A percentile compares a stretch with the other conserved stretches of the same genome.
Conservation (phyloP, 2,329 filamentous ascomycete genomes). For the Ceratocystis lukuohia region DNA sequence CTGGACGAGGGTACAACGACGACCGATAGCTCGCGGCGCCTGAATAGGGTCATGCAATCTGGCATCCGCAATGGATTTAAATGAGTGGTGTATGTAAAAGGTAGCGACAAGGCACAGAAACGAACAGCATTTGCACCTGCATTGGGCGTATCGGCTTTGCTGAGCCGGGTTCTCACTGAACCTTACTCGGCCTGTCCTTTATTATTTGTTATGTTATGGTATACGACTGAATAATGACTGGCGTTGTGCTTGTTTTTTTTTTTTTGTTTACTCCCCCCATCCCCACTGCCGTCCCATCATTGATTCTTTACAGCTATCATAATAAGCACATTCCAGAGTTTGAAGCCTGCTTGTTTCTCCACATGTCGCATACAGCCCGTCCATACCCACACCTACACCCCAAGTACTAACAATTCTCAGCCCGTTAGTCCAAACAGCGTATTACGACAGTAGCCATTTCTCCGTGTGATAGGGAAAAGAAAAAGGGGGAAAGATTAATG, state of each 20-base stretch:
- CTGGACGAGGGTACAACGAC: constrained; percentile 1
- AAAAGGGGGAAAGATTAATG: no score
- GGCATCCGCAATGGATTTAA: background rate
- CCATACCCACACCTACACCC: no score
- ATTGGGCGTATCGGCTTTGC: background rate
- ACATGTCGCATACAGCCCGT: no score
- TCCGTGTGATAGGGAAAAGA: no score
- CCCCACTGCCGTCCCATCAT: no score
- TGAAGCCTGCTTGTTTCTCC: no score
- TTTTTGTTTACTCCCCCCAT: background rate
- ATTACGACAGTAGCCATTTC: no score
- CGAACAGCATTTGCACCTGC: background rate
- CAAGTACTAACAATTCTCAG: no score
- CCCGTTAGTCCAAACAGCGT: no score
- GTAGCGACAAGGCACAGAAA: background rate
- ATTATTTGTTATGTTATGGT: background rate
- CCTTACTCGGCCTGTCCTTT: background rate
- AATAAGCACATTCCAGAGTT: no score
- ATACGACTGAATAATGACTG: background rate
- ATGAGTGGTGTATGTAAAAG: background rate
- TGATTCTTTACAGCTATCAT: no score
- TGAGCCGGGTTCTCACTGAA: background rate
- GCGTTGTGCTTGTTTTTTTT: background rate
- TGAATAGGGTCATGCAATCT: background rate
- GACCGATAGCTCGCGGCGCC: background rate